These are phyloP conservation scores for Debaryomyces prosopidis DNA, from an alignment of 805 yeast genomes.

Conservation along the genomic window DNA sequence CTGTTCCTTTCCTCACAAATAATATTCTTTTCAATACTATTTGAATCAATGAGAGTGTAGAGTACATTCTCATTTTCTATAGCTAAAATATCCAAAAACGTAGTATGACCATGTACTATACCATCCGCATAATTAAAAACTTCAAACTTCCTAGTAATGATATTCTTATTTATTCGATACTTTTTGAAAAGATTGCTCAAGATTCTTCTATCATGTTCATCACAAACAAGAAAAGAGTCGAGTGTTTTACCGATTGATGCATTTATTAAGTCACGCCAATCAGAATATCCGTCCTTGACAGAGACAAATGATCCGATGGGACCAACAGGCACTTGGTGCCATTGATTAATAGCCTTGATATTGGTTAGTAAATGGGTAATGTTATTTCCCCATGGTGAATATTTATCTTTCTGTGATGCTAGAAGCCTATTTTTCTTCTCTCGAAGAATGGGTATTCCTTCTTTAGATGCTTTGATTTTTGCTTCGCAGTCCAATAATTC, in stretches of 20 bases:
- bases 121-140: constrained; percentile 52
- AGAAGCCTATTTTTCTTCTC: constrained; percentile 11
- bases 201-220: constrained; percentile 54
- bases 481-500: constrained; percentile 30
- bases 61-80: constrained; percentile 55
- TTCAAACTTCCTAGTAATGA: constrained; percentile 57
- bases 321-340: constrained; percentile 64
- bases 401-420: constrained; percentile 30
- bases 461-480: constrained; percentile 11
- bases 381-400: constrained; percentile 52
- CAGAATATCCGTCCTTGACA: constrained; percentile 51
- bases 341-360: constrained; percentile 33
- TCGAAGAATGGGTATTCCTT: constrained; percentile 7
- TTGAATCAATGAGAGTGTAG: constrained; percentile 64
- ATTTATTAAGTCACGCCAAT: constrained; percentile 67
- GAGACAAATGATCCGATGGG: constrained; percentile 71
- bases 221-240: constrained; percentile 67
- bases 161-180: constrained; percentile 29
- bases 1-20: constrained; percentile 50
- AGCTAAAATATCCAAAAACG: constrained; percentile 62
- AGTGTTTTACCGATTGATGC: constrained; percentile 48
- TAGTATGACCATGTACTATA: constrained; percentile 39
- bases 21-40: constrained; percentile 57
- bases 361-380: constrained; percentile 43
- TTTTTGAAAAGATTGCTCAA: constrained; percentile 31